Conservation (phyloP, 257 asterid genomes). For the Salvia rosmarinus region DNA sequence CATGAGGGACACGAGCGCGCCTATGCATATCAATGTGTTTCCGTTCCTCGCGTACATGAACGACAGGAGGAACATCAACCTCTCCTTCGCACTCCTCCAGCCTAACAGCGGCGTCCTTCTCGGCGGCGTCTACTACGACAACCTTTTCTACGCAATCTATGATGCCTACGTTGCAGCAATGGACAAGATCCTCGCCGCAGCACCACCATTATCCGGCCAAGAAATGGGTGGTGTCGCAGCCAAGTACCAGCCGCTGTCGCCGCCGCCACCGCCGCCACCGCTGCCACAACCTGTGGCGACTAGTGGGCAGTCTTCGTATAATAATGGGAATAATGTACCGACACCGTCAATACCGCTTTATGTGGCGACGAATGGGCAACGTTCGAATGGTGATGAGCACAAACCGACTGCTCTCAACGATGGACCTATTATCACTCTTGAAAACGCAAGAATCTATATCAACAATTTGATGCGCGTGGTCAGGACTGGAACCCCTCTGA, state of each 20-base stretch:
- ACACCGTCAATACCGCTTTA: too few species aligned
- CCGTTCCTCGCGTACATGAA: neutral
- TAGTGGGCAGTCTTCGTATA: too few species aligned
- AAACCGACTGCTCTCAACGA: too few species aligned
- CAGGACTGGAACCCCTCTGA: conserved; percentile 28
- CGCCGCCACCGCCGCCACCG: too few species aligned
- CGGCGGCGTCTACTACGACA: conserved; percentile 12
- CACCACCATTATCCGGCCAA: neutral
- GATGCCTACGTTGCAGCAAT: neutral
- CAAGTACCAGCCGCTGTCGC: too few species aligned
- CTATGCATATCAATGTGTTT: neutral
- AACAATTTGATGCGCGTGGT: conserved; percentile 27
- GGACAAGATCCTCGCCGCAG: neutral
- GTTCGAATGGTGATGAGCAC: too few species aligned
- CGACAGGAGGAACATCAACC: neutral
- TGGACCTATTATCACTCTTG: neutral
- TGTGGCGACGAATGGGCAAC: too few species aligned
- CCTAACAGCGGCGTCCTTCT: neutral
- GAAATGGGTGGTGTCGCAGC: neutral
- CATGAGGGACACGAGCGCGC: neutral
- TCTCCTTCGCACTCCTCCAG: neutral
- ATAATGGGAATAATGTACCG: too few species aligned
- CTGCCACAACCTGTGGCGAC: too few species aligned
- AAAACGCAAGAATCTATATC: conserved; percentile 15
- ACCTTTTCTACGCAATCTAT: neutral